These are phyloP conservation scores for Monilinia laxa DNA, from an alignment of 2,329 filamentous ascomycete genomes.

Conservation along the genomic window DNA sequence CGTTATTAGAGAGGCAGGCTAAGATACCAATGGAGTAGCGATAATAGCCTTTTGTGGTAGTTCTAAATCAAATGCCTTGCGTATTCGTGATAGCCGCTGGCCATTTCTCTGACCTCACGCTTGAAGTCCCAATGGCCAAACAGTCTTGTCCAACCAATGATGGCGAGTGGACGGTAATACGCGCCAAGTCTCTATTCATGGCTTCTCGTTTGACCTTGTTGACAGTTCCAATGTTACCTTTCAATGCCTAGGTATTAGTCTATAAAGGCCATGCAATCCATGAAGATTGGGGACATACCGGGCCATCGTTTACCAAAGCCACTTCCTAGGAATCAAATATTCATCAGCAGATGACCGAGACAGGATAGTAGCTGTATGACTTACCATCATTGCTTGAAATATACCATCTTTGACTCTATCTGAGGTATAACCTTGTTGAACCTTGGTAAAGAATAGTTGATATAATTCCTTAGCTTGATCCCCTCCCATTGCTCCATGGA, in stretches of 20 bases:
- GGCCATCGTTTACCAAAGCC: slow-evolving; percentile 81
- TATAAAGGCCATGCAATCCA: not conserved
- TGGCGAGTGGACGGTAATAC: not conserved
- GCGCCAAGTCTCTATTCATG: not conserved
- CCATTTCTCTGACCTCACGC: not conserved
- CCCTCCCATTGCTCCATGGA: slow-evolving; percentile 80
- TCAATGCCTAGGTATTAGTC: slow-evolving; percentile 3
- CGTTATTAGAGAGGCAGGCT: not conserved
- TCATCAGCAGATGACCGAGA: slow-evolving; percentile 1
- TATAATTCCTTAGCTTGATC: slow-evolving; percentile 80
- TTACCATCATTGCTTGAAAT: slow-evolving; percentile 95
- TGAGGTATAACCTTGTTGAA: slow-evolving; percentile 67
- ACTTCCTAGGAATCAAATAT: slow-evolving; percentile 57
- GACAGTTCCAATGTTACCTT: slow-evolving; percentile 40
- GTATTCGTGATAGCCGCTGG: not conserved
- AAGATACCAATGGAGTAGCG: too few species aligned
- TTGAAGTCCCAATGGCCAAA: not conserved
- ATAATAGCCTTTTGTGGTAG: too few species aligned
- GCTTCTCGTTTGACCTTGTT: slow-evolving; percentile 31
- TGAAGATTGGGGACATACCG: slow-evolving; percentile 45
- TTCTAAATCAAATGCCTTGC: too few species aligned
- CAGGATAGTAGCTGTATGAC: slow-evolving; percentile 3
- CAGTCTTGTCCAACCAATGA: not conserved
- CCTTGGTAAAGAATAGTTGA: slow-evolving; percentile 75
- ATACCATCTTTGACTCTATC: slow-evolving; percentile 90